phyloP scores from a whole-genome alignment of 164 flowering plant genomes.

The Macadamia integrifolia region DNA sequence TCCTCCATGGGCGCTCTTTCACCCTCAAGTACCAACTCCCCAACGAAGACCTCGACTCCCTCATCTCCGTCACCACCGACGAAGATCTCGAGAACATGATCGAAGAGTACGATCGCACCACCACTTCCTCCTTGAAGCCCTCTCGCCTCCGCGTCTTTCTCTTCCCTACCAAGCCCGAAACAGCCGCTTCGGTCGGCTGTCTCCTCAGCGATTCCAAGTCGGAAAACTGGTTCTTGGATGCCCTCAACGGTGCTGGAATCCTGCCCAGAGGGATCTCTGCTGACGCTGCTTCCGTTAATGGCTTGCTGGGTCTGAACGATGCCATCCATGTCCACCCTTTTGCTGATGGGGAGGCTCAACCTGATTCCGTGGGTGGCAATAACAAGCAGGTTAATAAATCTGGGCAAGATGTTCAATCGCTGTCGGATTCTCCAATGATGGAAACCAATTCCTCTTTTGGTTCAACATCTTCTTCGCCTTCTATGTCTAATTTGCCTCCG shows the following conservation, averaged over 20 bases:
- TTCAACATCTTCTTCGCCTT: constrained; percentile 67
- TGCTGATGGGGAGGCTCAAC: constrained; percentile 2
- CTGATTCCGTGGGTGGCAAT: constrained; percentile 4
- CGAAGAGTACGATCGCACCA: constrained; percentile 80
- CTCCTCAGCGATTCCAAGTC: constrained; percentile 67
- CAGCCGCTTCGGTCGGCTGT: constrained; percentile 58
- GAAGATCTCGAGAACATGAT: constrained; percentile 96
- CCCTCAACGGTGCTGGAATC: constrained; percentile 49
- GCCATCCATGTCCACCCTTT: constrained; percentile 3
- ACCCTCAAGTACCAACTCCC: constrained; percentile 85
- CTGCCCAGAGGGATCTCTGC: constrained; percentile 49
- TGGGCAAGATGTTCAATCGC: constrained; percentile 49
- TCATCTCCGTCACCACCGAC: constrained; percentile 82
- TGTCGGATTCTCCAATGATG: constrained; percentile 79
- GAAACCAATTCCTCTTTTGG: constrained; percentile 77
- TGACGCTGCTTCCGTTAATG: constrained; percentile 52
- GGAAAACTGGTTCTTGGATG: constrained; percentile 85
- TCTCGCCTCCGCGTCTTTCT: constrained; percentile 56
- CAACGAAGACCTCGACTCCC: constrained; percentile 79
- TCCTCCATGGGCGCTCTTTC: constrained; percentile 47
- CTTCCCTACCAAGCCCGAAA: constrained; percentile 55
- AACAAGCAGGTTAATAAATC: constrained; percentile 25
- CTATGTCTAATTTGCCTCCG: constrained; percentile 62
- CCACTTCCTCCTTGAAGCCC: constrained; percentile 23
- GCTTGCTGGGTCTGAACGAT: constrained; percentile 47